Evolutionary conservation across 352 stramenopile species (phyloP), one percentile per base, ranked within the genome.

Genomic region (Pythium oligandrum): DNA sequence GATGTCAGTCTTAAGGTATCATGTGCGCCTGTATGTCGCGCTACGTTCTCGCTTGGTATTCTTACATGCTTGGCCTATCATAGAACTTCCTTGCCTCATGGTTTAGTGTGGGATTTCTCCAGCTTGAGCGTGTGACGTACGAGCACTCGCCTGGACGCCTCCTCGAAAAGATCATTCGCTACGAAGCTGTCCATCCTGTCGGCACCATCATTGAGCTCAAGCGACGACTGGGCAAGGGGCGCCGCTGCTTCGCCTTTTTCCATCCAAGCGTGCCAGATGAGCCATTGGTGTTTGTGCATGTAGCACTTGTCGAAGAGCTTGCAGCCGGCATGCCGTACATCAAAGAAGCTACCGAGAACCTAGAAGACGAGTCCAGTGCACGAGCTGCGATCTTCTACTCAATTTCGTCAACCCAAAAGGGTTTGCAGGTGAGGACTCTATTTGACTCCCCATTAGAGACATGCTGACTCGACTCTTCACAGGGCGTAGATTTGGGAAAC

Each of bases 261-360:
- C 94, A 98, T 63, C 93, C 93, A 6, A 94, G 89, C 38, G 73
- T 98, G 11, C 91, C 87, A 9, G 78, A 96, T 50, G 83, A 96
- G 61, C 94, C 95, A 12, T 75, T 98, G 12, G 90, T 98, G 7
- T 98, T 98, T 78, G 88, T 98, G 10, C 93, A 98, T 66, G 88
- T 98, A 10, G 88, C 92, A 17, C 78, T 98, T 30, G 79, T 97
- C 43, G 81, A 82, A 59, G 69, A 93, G 43, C 71, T 98, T 1
- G 93, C 94, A 6, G 68, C 67, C 10, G 95, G 85, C 56, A 98
- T 98, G 93, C 65, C 81, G 36, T 85, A 96, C 55, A 95, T 98
- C 53, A 77, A 76, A 12, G 74, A 92, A 1, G 70, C 71, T 61
- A 95, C 77, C 6, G 77, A 91, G 42, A 72, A 73, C 53, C 66